Evolutionary conservation across 2,329 filamentous ascomycete genomes (phyloP).

Genomic region (Neocucurbitaria cava): DNA sequence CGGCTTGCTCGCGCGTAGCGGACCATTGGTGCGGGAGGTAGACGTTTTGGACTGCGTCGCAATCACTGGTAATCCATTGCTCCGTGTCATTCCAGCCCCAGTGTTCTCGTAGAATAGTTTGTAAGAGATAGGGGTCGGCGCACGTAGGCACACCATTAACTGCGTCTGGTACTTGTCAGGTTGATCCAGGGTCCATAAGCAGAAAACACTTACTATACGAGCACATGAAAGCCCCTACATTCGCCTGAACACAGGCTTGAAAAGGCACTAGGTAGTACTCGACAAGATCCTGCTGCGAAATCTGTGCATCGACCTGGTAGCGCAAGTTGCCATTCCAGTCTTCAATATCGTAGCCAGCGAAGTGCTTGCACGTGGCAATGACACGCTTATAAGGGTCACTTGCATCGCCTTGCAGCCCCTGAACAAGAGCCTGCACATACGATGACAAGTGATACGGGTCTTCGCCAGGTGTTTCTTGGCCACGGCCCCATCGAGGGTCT

Average conservation of each 20-base stretch:
- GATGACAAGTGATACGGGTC: conserved; percentile 60
- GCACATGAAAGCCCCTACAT: conserved; percentile 63
- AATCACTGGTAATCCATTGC: conserved; percentile 70
- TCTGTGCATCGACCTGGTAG: conserved; percentile 63
- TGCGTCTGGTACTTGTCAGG: conserved; percentile 56
- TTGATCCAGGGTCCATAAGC: too few species aligned
- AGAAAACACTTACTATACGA: conserved; percentile 49
- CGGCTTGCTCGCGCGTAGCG: conserved; percentile 33
- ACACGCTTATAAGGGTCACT: conserved; percentile 34
- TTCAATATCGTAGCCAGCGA: conserved; percentile 44
- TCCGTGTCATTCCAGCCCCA: conserved; percentile 69
- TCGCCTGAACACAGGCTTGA: conserved; percentile 57
- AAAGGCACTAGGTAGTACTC: conserved; percentile 75
- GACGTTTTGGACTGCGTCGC: conserved; percentile 68
- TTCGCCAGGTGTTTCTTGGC: conserved; percentile 63
- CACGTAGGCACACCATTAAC: conserved; percentile 72
- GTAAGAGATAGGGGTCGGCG: conserved; percentile 67
- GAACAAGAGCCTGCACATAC: conserved; percentile 62
- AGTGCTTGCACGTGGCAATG: conserved; percentile 48
- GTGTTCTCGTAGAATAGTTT: conserved; percentile 68
- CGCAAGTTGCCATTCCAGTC: conserved; percentile 38
- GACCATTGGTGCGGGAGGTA: conserved; percentile 57
- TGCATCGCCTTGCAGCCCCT: conserved; percentile 60
- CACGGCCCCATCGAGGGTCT: conserved; percentile 66
- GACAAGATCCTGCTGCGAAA: conserved; percentile 67